Evolutionary conservation across 768 basidiomycete genomes (phyloP), one percentile per base, ranked within the genome.

Genomic region (Termitomyces sp.): DNA sequence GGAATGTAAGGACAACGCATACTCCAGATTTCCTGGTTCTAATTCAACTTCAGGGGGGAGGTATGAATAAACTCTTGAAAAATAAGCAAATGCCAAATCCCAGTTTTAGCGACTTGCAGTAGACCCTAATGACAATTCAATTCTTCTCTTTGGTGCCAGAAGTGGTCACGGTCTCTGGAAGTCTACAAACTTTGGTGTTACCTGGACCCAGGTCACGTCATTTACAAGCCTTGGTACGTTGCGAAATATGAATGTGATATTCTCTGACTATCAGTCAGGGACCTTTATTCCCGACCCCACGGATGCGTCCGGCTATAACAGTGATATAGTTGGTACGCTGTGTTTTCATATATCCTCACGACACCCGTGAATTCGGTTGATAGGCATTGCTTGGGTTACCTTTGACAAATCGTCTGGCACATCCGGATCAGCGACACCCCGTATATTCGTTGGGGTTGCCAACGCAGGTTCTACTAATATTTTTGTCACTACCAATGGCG

Each of bases 401-500:
- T 86, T 86, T 61, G 84, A 86, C 62, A 71, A 77, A 44, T 76
- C 82, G 6, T 80, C 83, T n/a, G 82, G 83, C 6, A 69, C 74
- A 2, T 72, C 74, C 28, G 83, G 84, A 22, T 67, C 66, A 6
- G 73, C 84, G 0, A 86, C 84, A 15, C 81, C 77, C 29, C 80
- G 84, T 48, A 87, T 88, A 36, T 87, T 87, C 55, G 84, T 86
- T 34, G 86, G 86, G 56, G 85, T 88, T 29, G 84, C 82, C 0
- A 86, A 75, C 61, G 70, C 73, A 33, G 83, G 82, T 2, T 70
- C 80, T 0, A 72, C 72, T 60, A 87, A 83, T 59, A 68, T 87
- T 15, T 87, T 80, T 60, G 76, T 84, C 12, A 75, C 80, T 13
- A 78, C 76, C 20, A 77, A 87, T 59, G 83, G 75, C 28, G 86